A percentile compares a stretch with the other conserved stretches of the same genome.
Evolutionary conservation across 2,329 filamentous ascomycete species (phyloP).

Genomic region (Sporothrix variecibatus): DNA sequence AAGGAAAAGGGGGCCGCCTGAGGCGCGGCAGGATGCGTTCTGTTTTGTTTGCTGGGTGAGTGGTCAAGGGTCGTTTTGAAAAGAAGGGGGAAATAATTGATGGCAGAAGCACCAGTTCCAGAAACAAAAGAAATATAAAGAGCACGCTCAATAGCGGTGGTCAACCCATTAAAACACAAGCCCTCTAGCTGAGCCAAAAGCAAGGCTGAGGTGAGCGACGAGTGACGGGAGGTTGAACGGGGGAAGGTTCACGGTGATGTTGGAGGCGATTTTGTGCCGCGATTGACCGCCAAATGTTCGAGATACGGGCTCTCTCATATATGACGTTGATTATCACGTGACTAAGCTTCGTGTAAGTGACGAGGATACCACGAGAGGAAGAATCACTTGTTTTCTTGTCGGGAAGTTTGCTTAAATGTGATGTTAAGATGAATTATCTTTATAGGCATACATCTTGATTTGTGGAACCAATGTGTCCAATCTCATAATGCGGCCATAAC

Average conservation of each 20-base stretch:
- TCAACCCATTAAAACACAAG: neutral
- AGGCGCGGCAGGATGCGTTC: neutral
- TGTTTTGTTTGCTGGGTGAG: neutral
- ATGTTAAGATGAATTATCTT: neutral
- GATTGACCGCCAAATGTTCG: constrained; percentile 4
- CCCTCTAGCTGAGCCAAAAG: neutral
- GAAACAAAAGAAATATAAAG: neutral
- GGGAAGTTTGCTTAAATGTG: neutral
- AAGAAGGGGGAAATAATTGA: neutral
- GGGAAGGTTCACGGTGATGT: neutral
- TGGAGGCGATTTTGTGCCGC: constrained; percentile 1
- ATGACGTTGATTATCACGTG: constrained; percentile 13
- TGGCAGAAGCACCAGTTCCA: neutral
- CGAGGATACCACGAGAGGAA: neutral
- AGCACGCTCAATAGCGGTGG: too few species aligned
- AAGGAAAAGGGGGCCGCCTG: neutral
- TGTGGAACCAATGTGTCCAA: too few species aligned
- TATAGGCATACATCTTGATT: too few species aligned
- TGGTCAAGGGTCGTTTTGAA: neutral
- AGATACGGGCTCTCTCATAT: neutral
- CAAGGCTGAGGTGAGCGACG: neutral
- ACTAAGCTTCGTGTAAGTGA: neutral
- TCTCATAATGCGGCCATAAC: neutral
- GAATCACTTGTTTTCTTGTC: neutral
- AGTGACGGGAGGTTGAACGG: neutral